These are phyloP conservation scores for Torrubiella hemipterigena DNA, from an alignment of 2,329 filamentous ascomycete species.

Conservation along the genomic window DNA sequence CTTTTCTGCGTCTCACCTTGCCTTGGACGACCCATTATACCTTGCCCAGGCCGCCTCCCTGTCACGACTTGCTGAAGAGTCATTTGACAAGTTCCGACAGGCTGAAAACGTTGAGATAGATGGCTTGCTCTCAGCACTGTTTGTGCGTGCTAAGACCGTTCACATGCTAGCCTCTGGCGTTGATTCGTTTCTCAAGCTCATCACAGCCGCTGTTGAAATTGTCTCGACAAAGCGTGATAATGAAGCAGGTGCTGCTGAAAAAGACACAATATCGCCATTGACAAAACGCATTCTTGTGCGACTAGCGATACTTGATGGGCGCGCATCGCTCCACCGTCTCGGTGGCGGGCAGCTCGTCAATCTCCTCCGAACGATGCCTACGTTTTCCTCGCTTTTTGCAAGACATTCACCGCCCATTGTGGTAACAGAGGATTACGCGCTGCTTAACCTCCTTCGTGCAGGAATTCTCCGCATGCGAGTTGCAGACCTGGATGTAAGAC, in stretches of 20 bases:
- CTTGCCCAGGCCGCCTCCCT: conserved; percentile 4
- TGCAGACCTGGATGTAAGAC: conserved; percentile 5
- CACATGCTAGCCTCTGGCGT: conserved; percentile 7
- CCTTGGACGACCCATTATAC: conserved; percentile 5
- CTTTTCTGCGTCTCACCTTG: conserved; percentile 9
- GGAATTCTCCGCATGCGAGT: conserved; percentile 7
- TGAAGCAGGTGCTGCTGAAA: not conserved
- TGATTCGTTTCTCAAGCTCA: conserved; percentile 6
- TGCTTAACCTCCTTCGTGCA: conserved; percentile 7
- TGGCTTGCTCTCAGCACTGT: conserved; percentile 8
- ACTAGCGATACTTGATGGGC: conserved; percentile 8
- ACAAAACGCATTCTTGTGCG: conserved; percentile 7
- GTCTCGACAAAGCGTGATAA: conserved; percentile 5
- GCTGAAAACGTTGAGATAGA: conserved; percentile 4
- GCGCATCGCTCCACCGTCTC: conserved; percentile 6
- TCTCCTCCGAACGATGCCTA: conserved; percentile 1
- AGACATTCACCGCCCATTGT: not conserved
- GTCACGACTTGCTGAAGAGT: conserved; percentile 5
- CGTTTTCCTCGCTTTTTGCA: conserved; percentile 7
- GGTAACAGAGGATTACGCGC: conserved; percentile 1
- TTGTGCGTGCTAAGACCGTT: conserved; percentile 8
- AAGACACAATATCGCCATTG: conserved; percentile 2
- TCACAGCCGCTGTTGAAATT: conserved; percentile 5
- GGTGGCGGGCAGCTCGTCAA: conserved; percentile 6
- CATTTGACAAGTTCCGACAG: conserved; percentile 4